Percentiles rank a stretch among this genome's conserved stretches.
Conservation (phyloP, 164 flowering plant genomes). For the Aristolochia fimbriata region DNA sequence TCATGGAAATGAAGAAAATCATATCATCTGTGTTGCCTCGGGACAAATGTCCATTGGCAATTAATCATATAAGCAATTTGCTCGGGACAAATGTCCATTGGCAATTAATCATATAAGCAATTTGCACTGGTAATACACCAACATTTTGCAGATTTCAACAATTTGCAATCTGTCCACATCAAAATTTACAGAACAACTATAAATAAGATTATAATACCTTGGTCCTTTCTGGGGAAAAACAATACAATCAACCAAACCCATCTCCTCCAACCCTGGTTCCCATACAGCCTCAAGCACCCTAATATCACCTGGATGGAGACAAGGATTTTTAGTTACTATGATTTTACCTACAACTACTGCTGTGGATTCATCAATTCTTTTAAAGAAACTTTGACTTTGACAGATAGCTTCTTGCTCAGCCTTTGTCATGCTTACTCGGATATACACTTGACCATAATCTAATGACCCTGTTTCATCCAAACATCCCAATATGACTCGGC, state of each 20-base stretch:
- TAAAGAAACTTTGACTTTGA: slow-evolving; percentile 35
- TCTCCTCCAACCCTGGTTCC: slow-evolving; percentile 44
- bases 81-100: no score
- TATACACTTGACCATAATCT: slow-evolving; percentile 75
- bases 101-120: no score
- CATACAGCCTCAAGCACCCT: slow-evolving; percentile 83
- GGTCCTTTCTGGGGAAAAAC: slow-evolving; percentile 84
- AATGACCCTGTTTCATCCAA: slow-evolving; percentile 76
- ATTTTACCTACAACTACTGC: slow-evolving; percentile 59
- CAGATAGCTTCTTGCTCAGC: slow-evolving; percentile 29
- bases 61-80: no score
- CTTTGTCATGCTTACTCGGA: slow-evolving; percentile 54
- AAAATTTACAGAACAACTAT: no score
- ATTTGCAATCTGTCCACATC: no score
- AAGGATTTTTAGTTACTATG: slow-evolving; percentile 90
- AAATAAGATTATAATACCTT: slow-evolving; percentile 33
- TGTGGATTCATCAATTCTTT: slow-evolving; percentile 49
- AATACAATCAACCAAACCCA: slow-evolving; percentile 59
- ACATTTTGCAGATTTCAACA: no score
- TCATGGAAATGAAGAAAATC: no score
- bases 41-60: no score
- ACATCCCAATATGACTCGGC: slow-evolving; percentile 74
- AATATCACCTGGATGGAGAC: slow-evolving; percentile 96
- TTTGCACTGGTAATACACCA: no score
- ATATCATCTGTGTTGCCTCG: no score